Evolutionary conservation across 306 rosid genomes (phyloP).

Genomic region (Vigna radiata): DNA sequence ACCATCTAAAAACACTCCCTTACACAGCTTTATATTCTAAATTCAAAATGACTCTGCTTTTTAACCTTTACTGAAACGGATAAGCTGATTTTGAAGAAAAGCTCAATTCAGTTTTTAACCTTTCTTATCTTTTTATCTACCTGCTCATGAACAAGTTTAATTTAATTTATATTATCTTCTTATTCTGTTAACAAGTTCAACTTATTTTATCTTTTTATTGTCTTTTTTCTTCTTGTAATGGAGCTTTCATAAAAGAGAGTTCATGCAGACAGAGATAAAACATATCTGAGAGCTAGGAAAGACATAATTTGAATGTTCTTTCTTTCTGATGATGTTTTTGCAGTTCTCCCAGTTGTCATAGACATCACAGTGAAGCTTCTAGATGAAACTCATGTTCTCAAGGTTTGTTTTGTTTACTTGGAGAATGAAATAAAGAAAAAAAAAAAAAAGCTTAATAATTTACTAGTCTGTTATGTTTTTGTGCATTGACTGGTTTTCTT

Average conservation of each 20-base stretch:
- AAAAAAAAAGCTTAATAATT: not conserved
- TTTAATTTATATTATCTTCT: not conserved
- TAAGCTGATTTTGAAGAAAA: not conserved
- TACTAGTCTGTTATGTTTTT: not conserved
- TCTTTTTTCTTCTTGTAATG: not conserved
- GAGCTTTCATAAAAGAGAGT: not conserved
- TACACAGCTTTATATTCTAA: too few relatives aligned
- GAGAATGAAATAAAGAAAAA: not conserved
- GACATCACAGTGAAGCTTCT: conserved; percentile 87
- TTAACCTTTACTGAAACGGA: not conserved
- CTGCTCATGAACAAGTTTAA: not conserved
- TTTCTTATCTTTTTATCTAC: not conserved
- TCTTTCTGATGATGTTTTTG: conserved; percentile 26
- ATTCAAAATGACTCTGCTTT: too few relatives aligned
- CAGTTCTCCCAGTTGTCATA: conserved; percentile 92
- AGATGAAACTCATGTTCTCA: conserved; percentile 76
- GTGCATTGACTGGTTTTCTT: conserved; percentile 25
- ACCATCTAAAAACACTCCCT: too few relatives aligned
- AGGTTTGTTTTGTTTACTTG: conserved; percentile 57
- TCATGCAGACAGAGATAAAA: not conserved
- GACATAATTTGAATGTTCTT: not conserved
- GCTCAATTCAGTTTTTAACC: not conserved
- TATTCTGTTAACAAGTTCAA: too few relatives aligned
- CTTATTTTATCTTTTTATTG: not conserved
- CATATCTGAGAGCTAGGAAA: not conserved